Conservation (phyloP, 2,329 filamentous ascomycete species). For the Ophiosphaerella herpotricha region DNA sequence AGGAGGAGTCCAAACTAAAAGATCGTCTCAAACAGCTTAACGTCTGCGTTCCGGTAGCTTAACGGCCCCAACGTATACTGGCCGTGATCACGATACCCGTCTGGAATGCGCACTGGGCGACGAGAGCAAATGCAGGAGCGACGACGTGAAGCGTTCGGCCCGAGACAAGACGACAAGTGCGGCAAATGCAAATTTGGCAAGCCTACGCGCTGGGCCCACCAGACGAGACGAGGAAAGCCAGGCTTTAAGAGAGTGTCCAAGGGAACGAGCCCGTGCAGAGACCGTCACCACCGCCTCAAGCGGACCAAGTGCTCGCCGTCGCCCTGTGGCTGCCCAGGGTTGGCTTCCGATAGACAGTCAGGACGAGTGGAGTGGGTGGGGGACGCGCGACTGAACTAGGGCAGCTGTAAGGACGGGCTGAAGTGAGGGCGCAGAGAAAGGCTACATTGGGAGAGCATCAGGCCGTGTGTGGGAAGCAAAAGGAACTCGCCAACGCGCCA, state of each 20-base stretch:
- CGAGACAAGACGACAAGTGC: constrained; percentile 41
- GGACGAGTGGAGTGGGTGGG: constrained; percentile 10
- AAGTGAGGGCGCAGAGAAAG: constrained; percentile 28
- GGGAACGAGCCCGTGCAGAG: constrained; percentile 24
- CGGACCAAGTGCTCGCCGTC: constrained; percentile 19
- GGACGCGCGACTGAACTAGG: constrained; percentile 25
- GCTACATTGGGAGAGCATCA: constrained; percentile 38
- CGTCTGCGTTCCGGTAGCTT: constrained; percentile 37
- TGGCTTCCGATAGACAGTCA: constrained; percentile 24
- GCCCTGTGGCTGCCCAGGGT: constrained; percentile 27
- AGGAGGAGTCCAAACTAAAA: constrained; percentile 24
- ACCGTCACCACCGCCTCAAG: constrained; percentile 25
- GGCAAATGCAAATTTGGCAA: constrained; percentile 35
- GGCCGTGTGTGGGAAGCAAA: constrained; percentile 33
- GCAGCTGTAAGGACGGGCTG: constrained; percentile 22
- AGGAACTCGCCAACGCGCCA: constrained; percentile 37
- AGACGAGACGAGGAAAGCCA: constrained; percentile 17
- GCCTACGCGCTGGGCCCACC: constrained; percentile 28
- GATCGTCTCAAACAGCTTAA: constrained; percentile 44
- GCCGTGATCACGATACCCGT: constrained; percentile 31
- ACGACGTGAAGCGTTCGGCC: constrained; percentile 42
- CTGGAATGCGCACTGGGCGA: constrained; percentile 35
- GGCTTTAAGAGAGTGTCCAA: constrained; percentile 24
- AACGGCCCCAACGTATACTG: constrained; percentile 39
- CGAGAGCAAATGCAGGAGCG: constrained; percentile 34